phyloP scores from a whole-genome alignment of 2,329 filamentous ascomycete genomes.

The Dactylonectria estremocensis region DNA sequence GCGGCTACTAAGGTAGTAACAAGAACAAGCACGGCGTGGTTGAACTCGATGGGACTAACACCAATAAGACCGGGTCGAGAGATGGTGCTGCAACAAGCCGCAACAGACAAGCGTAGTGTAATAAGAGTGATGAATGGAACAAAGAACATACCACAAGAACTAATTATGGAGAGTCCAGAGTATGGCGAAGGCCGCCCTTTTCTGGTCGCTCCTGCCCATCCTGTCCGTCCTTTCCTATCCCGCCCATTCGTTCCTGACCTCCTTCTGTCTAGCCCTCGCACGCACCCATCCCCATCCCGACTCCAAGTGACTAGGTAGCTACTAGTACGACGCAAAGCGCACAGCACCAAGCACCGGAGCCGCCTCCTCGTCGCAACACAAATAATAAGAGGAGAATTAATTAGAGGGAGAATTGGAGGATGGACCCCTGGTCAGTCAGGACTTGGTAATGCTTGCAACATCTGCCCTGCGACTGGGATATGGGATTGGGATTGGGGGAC shows the following conservation, averaged over 20 bases:
- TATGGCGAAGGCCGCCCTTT: constrained; percentile 15
- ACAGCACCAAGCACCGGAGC: not conserved
- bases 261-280: constrained; percentile 16
- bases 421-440: constrained; percentile 8
- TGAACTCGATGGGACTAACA: constrained; percentile 18
- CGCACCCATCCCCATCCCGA: not conserved
- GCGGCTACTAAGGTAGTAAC: constrained; percentile 1
- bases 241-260: constrained; percentile 9
- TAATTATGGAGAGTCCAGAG: constrained; percentile 8
- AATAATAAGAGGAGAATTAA: constrained; percentile 2
- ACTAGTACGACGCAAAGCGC: constrained; percentile 7
- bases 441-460: constrained; percentile 1
- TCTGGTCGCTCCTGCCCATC: constrained; percentile 1
- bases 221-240: constrained; percentile 11
- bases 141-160: constrained; percentile 2
- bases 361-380: constrained; percentile 6
- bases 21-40: constrained; percentile 6
- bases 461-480: not conserved
- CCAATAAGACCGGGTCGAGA: constrained; percentile 9
- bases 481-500: not conserved
- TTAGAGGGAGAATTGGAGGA: constrained; percentile 7
- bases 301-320: not conserved
- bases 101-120: not conserved
- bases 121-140: not conserved
- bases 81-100: not conserved